Conservation (phyloP, 768 basidiomycete species). For the Astraeus odoratus region DNA sequence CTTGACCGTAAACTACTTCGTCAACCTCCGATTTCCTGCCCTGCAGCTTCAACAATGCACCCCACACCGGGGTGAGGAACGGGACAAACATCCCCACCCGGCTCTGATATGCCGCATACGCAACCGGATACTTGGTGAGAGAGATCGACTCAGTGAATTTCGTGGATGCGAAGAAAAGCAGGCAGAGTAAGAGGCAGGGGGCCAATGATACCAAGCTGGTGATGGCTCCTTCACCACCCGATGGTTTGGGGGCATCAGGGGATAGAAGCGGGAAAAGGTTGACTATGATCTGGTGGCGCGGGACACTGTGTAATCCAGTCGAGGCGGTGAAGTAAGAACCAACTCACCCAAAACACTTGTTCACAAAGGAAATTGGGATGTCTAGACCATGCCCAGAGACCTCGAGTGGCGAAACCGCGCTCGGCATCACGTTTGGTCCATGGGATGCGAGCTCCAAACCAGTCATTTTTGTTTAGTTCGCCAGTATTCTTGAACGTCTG, state of each 20-base stretch:
- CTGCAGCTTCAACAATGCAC: constrained; percentile 28
- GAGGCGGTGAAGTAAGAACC: neutral
- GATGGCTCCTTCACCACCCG: constrained; percentile 18
- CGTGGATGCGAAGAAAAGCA: constrained; percentile 75
- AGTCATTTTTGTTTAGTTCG: constrained; percentile 37
- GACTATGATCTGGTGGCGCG: constrained; percentile 48
- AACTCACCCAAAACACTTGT: constrained; percentile 75
- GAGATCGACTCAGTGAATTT: constrained; percentile 78
- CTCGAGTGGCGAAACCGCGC: constrained; percentile 79
- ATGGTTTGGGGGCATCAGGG: constrained; percentile 23
- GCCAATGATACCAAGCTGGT: constrained; percentile 33
- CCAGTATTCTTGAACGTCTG: constrained; percentile 65
- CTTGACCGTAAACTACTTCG: constrained; percentile 37
- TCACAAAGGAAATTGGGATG: constrained; percentile 95
- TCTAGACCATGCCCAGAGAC: constrained; percentile 80
- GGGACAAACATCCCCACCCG: constrained; percentile 80
- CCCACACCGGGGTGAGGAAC: constrained; percentile 39
- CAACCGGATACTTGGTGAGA: constrained; percentile 58
- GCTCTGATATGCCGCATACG: constrained; percentile 64
- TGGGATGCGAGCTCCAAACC: constrained; percentile 57
- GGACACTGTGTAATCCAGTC: constrained; percentile 1
- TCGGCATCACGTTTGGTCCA: constrained; percentile 63
- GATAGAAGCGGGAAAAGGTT: constrained; percentile 59
- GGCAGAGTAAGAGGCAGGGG: constrained; percentile 56
- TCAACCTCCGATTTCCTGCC: constrained; percentile 35